Evolutionary conservation across 2,329 filamentous ascomycete genomes (phyloP).

Genomic region (Fusarium praegraminearum): DNA sequence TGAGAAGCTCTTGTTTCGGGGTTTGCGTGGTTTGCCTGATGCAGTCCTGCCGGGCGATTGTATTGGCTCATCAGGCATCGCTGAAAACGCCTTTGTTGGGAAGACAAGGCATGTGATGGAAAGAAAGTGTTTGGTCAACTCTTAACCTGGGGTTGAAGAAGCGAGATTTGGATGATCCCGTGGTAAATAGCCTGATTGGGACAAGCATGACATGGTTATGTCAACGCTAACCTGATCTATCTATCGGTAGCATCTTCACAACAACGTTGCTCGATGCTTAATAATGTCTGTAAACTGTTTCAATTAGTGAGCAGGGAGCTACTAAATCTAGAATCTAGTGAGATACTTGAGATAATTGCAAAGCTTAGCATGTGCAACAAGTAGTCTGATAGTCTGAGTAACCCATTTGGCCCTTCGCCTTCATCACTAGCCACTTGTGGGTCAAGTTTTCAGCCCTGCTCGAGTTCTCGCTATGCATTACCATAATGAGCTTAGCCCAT

Average conservation of each 20-base stretch:
- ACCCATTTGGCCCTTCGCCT: neutral
- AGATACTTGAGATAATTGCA: neutral
- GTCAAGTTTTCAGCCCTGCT: neutral
- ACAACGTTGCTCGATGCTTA: neutral
- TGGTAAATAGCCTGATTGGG: neutral
- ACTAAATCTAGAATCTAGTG: fast-evolving
- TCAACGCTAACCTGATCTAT: neutral
- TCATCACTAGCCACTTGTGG: neutral
- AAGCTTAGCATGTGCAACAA: neutral
- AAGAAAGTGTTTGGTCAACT: neutral
- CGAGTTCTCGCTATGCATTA: neutral
- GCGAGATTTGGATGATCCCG: slow-evolving; percentile 17
- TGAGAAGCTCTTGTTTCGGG: slow-evolving; percentile 46
- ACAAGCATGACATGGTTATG: neutral
- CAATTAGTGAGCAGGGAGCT: neutral
- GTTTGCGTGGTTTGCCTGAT: slow-evolving; percentile 36
- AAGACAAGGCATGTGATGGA: neutral
- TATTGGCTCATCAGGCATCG: slow-evolving; percentile 29
- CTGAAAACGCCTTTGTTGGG: neutral
- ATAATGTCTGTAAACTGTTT: neutral
- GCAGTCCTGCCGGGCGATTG: slow-evolving; percentile 13
- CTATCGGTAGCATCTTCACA: no score
- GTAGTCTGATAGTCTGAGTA: neutral
- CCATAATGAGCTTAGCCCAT: fast-evolving
- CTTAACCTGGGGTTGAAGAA: neutral